Evolutionary conservation across 2,329 filamentous ascomycete genomes (phyloP).

Genomic region (Rhinocladiella similis): DNA sequence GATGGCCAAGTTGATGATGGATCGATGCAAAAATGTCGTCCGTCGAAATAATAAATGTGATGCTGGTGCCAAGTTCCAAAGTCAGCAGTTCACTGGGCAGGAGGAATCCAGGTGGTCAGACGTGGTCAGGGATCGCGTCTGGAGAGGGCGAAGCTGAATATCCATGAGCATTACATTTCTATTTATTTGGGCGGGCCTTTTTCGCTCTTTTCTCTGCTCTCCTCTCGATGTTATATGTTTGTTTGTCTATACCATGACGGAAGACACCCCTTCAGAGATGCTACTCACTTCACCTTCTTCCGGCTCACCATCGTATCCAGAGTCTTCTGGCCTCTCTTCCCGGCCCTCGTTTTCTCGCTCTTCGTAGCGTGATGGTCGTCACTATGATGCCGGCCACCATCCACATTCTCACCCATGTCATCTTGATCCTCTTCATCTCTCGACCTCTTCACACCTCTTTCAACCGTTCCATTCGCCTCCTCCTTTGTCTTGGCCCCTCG

Average conservation of each 20-base stretch:
- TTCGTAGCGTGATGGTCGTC: neutral
- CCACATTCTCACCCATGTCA: neutral
- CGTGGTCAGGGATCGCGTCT: no score
- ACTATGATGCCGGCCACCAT: neutral
- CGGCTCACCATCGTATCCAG: neutral
- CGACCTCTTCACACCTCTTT: conserved; percentile 15
- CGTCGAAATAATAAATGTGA: no score
- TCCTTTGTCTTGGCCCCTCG: conserved; percentile 39
- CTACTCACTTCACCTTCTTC: neutral
- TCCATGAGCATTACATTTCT: no score
- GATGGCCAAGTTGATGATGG: no score
- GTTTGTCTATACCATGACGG: neutral
- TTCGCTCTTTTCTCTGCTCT: no score
- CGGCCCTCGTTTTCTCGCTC: neutral
- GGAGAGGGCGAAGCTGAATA: no score
- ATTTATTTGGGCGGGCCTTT: no score
- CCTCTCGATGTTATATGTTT: no score
- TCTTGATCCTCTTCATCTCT: conserved; percentile 9
- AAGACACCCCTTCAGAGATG: neutral
- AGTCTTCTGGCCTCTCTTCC: conserved; percentile 5
- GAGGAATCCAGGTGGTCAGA: no score
- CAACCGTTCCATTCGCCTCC: conserved; percentile 15
- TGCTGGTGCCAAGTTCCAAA: no score
- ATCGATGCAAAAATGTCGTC: no score
- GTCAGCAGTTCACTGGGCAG: no score